Conservation (phyloP, 2,329 filamentous ascomycete genomes). For the Aureobasidium namibiae region DNA sequence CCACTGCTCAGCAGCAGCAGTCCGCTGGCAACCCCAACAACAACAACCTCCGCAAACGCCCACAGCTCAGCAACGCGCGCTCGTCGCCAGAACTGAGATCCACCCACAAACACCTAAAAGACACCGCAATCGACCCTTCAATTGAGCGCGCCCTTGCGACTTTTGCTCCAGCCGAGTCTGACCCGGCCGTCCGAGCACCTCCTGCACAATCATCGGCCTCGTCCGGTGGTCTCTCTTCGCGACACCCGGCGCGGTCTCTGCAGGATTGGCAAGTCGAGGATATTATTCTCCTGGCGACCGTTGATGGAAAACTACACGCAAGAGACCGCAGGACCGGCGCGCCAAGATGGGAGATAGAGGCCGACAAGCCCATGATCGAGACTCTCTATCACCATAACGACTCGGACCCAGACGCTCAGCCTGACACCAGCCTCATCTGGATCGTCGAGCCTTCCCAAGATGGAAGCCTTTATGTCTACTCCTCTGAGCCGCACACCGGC, state of each 20-base stretch:
- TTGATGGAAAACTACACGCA: conserved; percentile 93
- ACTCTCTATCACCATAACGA: conserved; percentile 71
- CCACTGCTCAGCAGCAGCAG: conserved; percentile 33
- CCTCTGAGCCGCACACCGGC: conserved; percentile 53
- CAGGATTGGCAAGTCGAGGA: conserved; percentile 99
- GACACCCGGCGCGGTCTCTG: conserved; percentile 90
- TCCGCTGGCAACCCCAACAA: conserved; percentile 12
- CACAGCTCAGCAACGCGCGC: conserved; percentile 18
- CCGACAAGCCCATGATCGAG: conserved; percentile 82
- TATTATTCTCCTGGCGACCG: conserved; percentile 98
- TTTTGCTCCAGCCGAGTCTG: conserved; percentile 78
- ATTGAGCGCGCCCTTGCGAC: conserved; percentile 95
- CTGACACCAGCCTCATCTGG: conserved; percentile 76
- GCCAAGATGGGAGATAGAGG: conserved; percentile 76
- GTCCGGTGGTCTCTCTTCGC: conserved; percentile 59
- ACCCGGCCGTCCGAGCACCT: conserved; percentile 87
- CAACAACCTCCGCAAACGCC: conserved; percentile 12
- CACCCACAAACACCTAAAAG: conserved; percentile 19
- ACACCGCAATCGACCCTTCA: conserved; percentile 24
- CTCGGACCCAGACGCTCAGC: conserved; percentile 51
- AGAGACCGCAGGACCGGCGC: conserved; percentile 79
- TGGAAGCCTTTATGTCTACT: conserved; percentile 80
- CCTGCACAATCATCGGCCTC: conserved; percentile 52
- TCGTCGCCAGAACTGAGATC: conserved; percentile 18
- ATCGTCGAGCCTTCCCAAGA: conserved; percentile 87